A percentile compares a stretch with the other conserved stretches of the same genome.
These are phyloP conservation scores for Penicillium sp. DNA, from an alignment of 2,329 filamentous ascomycete species.

Conservation along the genomic window DNA sequence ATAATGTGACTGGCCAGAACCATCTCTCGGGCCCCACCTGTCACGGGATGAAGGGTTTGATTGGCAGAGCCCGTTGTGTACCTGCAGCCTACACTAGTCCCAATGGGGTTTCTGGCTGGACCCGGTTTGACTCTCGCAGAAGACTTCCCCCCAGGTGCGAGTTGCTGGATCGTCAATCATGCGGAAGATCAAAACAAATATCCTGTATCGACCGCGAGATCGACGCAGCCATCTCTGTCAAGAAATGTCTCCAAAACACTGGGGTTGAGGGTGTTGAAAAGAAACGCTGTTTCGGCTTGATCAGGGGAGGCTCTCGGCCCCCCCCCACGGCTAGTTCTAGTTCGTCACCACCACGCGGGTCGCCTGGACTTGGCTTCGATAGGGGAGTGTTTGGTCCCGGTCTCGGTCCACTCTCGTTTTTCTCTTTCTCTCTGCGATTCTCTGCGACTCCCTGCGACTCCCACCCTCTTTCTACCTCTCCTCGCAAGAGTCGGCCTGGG, in stretches of 20 bases:
- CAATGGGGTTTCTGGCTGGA: not conserved
- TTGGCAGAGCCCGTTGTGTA: conserved; percentile 15
- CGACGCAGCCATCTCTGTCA: not conserved
- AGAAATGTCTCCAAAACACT: not conserved
- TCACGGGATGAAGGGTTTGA: conserved; percentile 6
- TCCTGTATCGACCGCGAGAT: not conserved
- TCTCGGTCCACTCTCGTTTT: conserved; percentile 22
- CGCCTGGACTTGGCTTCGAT: conserved; percentile 26
- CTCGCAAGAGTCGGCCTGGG: conserved; percentile 2
- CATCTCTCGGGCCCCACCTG: conserved; percentile 9
- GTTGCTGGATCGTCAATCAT: not conserved
- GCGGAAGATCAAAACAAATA: not conserved
- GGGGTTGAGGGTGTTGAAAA: not conserved
- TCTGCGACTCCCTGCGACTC: not conserved
- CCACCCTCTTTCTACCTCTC: not conserved
- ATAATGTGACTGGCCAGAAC: conserved; percentile 20
- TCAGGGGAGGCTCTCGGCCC: conserved; percentile 9
- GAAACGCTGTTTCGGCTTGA: conserved; percentile 4
- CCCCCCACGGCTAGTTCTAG: conserved; percentile 15
- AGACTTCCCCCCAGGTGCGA: not conserved
- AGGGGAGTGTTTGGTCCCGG: conserved; percentile 22
- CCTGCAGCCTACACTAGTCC: conserved; percentile 16
- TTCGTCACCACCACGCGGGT: conserved; percentile 20
- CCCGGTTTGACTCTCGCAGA: conserved; percentile 1
- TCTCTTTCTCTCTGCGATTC: conserved; percentile 12